Evolutionary conservation across 2,329 filamentous ascomycete genomes (phyloP), one percentile per base, ranked within the genome.

Genomic region (Clarireedia hainanense): DNA sequence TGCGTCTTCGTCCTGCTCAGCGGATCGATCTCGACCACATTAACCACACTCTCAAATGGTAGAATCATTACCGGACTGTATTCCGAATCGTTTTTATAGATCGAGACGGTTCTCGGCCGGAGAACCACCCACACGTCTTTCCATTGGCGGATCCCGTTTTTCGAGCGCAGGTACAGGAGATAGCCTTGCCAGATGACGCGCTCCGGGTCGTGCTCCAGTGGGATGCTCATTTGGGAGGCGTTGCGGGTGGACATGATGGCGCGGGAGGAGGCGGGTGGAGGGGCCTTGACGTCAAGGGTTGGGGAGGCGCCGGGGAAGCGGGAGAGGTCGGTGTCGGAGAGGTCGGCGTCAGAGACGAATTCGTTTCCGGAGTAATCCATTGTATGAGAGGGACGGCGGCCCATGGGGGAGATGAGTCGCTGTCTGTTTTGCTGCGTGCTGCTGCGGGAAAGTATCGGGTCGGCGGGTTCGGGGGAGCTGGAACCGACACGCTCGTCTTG

Each of bases 171-270:
- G 59, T 90, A 84, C 70, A 89, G 88, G 34, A 97, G 81, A 78
- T 90, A 91, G 51, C 92, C 91, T 68, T 97, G 91, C 80, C 89
- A 96, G 46, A 97, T 81, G n/a, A 97, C 86, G 26, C 91, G 86
- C 69, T 96, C 91, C 0, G 86, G 84, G 60, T 94, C 89, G 55
- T 79, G 75, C 54, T 86, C 78, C 4, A 48, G 42, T 6, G 52
- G 46, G 4, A 77, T 81, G 64, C 84, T 86, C 51, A 79, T 71
- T 65, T 89, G 85, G 68, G 82, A 87, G 7, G 75, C 68, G 52
- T 85, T 88, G 47, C 80, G 77, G 50, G 71, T 70, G 40, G 67
- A 71, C 12, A 74, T 57, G 47, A 69, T 70, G 39, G 73, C 70
- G 36, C 68, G 68, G 27, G 56, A 50, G 54, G 63, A 61, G 7